A percentile compares a stretch with the other conserved stretches of the same genome.
Evolutionary conservation across 495 filamentous ascomycete species (phyloP).

Genomic region (Emericellopsis terricola): DNA sequence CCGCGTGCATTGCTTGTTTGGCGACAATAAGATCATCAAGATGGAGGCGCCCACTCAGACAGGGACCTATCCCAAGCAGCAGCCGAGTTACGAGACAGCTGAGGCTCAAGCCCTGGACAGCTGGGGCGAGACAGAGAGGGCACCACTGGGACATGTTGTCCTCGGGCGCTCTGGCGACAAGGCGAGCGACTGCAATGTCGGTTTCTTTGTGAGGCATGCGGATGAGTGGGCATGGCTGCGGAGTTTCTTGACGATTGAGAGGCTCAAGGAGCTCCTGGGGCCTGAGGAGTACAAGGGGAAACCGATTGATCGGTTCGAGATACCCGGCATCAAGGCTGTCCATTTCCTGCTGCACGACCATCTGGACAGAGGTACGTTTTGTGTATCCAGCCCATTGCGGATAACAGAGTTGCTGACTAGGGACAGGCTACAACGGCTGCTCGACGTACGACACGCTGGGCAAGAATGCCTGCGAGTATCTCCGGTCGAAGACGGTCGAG

Average conservation of each 20-base stretch:
- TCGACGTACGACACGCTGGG: background rate
- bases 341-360: constrained; percentile 18
- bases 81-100: constrained; percentile 13
- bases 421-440: background rate
- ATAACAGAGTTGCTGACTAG: background rate
- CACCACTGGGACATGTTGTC: constrained; percentile 26
- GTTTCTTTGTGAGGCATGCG: constrained; percentile 30
- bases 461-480: background rate
- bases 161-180: constrained; percentile 36
- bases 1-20: background rate
- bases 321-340: constrained; percentile 20
- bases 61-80: constrained; percentile 13
- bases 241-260: constrained; percentile 22
- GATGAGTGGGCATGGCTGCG: constrained; percentile 33
- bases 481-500: background rate
- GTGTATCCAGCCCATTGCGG: too few relatives aligned
- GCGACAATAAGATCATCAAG: background rate
- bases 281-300: constrained; percentile 15
- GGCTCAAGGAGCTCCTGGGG: constrained; percentile 19
- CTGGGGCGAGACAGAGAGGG: constrained; percentile 24
- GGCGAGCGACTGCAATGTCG: constrained; percentile 31
- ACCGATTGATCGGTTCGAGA: constrained; percentile 28
- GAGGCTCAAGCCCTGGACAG: constrained; percentile 6
- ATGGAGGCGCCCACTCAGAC: constrained; percentile 13
- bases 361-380: background rate